A percentile compares a stretch with the other conserved stretches of the same genome.
Evolutionary conservation across 306 rosid genomes (phyloP).

Genomic region (Lagenaria siceraria): DNA sequence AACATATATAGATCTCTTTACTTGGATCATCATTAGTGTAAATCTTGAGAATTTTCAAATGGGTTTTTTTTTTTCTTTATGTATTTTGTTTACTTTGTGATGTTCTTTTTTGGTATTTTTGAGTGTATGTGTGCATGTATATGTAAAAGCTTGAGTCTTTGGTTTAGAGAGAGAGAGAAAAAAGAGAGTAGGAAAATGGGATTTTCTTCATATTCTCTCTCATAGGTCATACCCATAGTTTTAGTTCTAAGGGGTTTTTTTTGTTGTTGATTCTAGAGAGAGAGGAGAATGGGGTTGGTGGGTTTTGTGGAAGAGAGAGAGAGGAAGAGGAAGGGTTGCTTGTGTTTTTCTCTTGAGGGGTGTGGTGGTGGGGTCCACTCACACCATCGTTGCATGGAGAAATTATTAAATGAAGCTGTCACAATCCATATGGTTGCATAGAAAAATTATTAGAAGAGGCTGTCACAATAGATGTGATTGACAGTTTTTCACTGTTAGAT

Average conservation of each 20-base stretch:
- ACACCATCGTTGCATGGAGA: neutral
- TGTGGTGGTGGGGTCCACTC: neutral
- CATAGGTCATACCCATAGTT: neutral
- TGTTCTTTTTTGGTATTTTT: neutral
- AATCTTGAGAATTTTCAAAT: no score
- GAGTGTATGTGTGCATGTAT: neutral
- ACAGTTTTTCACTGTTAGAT: no score
- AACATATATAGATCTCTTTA: neutral
- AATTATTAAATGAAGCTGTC: no score
- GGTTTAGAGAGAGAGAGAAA: neutral
- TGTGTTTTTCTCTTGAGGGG: neutral
- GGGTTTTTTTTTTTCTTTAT: no score
- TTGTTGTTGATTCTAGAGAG: neutral
- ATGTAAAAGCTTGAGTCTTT: neutral
- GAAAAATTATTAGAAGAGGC: no score
- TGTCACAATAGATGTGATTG: no score
- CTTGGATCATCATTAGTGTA: no score
- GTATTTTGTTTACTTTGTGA: no score
- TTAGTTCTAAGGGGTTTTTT: neutral
- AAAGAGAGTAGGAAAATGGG: neutral
- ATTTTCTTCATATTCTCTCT: neutral
- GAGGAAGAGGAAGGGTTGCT: neutral
- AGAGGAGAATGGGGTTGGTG: neutral
- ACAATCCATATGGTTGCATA: no score
- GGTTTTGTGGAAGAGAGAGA: neutral